phyloP scores from a whole-genome alignment of 2,329 filamentous ascomycete genomes.

The Delphinella strobiligena region DNA sequence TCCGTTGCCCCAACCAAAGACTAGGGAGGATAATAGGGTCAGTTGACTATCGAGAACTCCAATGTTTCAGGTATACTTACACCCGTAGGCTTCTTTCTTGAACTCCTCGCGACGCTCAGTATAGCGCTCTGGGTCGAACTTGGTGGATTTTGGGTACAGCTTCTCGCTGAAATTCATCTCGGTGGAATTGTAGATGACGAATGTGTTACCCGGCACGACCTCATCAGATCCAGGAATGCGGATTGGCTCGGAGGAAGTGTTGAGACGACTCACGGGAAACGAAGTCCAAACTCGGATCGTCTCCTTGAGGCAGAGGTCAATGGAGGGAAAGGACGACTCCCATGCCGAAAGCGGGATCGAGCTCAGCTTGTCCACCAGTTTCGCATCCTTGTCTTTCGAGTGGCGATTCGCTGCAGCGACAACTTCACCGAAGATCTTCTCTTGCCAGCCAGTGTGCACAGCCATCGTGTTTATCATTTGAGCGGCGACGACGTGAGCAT shows the following conservation, averaged over 20 bases:
- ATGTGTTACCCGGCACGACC: too few relatives aligned
- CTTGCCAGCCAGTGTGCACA: constrained; percentile 33
- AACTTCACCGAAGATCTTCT: constrained; percentile 36
- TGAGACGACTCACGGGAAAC: constrained; percentile 41
- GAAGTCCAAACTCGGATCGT: constrained; percentile 39
- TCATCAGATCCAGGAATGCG: too few relatives aligned
- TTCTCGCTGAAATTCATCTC: too few relatives aligned
- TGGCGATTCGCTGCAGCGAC: constrained; percentile 32
- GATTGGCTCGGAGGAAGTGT: constrained; percentile 34
- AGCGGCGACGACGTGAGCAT: constrained; percentile 43
- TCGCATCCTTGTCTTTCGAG: constrained; percentile 21
- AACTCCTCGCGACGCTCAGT: too few relatives aligned
- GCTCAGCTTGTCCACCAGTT: constrained; percentile 28
- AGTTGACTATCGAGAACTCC: too few relatives aligned
- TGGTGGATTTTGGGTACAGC: too few relatives aligned
- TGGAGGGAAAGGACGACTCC: constrained; percentile 42
- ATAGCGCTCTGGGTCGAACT: too few relatives aligned
- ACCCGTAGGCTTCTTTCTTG: too few relatives aligned
- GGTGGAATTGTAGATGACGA: too few relatives aligned
- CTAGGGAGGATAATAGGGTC: too few relatives aligned
- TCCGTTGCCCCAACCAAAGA: constrained; percentile 17
- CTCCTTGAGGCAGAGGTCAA: constrained; percentile 42
- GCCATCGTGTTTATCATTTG: constrained; percentile 42
- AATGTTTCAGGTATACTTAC: too few relatives aligned
- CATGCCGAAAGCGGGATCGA: constrained; percentile 40